A percentile compares a stretch with the other conserved stretches of the same genome.
Conservation (phyloP, 2,329 filamentous ascomycete species). For the Arthrobotrys megalospora region DNA sequence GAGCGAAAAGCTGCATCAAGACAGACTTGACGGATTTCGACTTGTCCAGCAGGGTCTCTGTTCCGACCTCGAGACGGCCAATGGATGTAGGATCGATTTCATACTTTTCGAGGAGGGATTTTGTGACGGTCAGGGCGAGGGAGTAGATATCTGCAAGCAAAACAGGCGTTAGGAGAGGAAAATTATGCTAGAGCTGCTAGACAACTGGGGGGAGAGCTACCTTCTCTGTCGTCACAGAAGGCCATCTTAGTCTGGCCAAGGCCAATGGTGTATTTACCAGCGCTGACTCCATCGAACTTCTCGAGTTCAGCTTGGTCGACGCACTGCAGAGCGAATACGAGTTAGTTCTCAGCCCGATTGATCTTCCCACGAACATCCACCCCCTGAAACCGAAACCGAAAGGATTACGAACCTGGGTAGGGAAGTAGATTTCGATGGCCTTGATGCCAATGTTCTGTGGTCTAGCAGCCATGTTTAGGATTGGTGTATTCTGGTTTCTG, state of each 20-base stretch:
- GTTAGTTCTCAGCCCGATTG: slow-evolving; percentile 56
- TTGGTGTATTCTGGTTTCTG: slow-evolving; percentile 46
- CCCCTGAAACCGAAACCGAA: slow-evolving; percentile 10
- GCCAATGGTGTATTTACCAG: slow-evolving; percentile 91
- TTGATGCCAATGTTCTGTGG: slow-evolving; percentile 92
- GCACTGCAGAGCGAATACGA: slow-evolving; percentile 73
- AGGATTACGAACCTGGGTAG: slow-evolving; percentile 78
- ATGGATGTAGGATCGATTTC: slow-evolving; percentile 83
- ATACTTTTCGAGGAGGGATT: slow-evolving; percentile 85
- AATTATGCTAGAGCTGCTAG: slow-evolving; percentile 14
- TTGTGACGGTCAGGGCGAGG: slow-evolving; percentile 82
- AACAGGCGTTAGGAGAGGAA: not conserved
- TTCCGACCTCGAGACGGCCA: slow-evolving; percentile 86
- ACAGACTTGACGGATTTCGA: slow-evolving; percentile 92
- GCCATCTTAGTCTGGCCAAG: slow-evolving; percentile 92
- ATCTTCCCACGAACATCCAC: not conserved
- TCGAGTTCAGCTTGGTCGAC: slow-evolving; percentile 87
- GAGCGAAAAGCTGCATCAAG: slow-evolving; percentile 85
- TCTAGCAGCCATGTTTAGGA: slow-evolving; percentile 77
- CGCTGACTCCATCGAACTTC: slow-evolving; percentile 85
- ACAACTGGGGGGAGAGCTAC: slow-evolving; percentile 68
- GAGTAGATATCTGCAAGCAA: slow-evolving; percentile 84
- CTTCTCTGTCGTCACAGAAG: slow-evolving; percentile 91
- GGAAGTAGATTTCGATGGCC: slow-evolving; percentile 91
- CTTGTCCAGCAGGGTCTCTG: slow-evolving; percentile 88